Conservation (phyloP, 169 alveolate genomes). For the Eimeria brunetti region DNA sequence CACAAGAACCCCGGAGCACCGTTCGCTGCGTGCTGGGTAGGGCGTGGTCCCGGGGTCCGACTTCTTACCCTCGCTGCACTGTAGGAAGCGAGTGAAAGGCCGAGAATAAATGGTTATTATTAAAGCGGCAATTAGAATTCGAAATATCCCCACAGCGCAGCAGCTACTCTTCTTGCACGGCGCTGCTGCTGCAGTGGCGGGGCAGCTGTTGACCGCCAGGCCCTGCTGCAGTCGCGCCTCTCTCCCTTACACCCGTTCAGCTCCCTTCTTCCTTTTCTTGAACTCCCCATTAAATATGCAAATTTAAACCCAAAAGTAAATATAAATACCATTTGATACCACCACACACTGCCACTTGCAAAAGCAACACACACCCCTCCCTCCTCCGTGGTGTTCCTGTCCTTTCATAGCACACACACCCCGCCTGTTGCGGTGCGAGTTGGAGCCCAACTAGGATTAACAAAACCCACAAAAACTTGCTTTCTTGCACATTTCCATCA, state of each 20-base stretch:
- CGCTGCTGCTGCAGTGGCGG: constrained; percentile 62
- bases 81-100: constrained; percentile 69
- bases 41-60: constrained; percentile 21
- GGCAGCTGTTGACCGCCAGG: constrained; percentile 55
- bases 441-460: neutral
- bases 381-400: neutral
- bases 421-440: constrained; percentile 30
- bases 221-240: constrained; percentile 60
- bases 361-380: neutral
- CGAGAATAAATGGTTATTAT: constrained; percentile 38
- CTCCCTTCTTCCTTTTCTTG: neutral
- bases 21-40: neutral
- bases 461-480: neutral
- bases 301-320: neutral
- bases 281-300: neutral
- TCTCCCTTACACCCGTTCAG: constrained; percentile 22
- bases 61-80: constrained; percentile 69
- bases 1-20: neutral
- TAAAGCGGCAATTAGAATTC: neutral
- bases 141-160: constrained; percentile 43
- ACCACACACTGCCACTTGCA: neutral
- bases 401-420: constrained; percentile 30
- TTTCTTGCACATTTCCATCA: neutral
- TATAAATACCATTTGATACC: neutral
- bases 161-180: constrained; percentile 36